Evolutionary conservation across 2,329 filamentous ascomycete genomes (phyloP).

Genomic region (Mycosphaerella sp.): DNA sequence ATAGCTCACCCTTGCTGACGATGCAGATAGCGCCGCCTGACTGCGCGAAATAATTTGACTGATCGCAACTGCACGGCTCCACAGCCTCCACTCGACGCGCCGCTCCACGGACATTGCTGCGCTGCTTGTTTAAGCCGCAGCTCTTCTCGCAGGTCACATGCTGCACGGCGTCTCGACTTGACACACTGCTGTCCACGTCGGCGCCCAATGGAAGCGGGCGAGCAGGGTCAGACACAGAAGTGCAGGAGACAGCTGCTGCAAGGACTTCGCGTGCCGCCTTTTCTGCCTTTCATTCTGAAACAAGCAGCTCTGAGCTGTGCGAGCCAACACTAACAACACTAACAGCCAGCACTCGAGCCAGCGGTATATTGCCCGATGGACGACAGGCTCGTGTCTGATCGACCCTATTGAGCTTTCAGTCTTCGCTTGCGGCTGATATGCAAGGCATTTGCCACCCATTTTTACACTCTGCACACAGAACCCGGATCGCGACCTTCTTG

Average conservation of each 20-base stretch:
- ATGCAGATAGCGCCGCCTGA: background rate
- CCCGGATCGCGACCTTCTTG: background rate
- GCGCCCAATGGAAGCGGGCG: background rate
- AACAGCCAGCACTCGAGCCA: constrained; percentile 10
- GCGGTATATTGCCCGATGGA: constrained; percentile 7
- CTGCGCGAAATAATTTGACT: constrained; percentile 6
- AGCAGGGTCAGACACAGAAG: background rate
- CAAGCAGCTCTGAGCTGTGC: constrained; percentile 3
- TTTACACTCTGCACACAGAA: background rate
- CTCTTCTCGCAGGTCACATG: background rate
- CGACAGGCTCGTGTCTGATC: background rate
- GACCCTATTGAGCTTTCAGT: background rate
- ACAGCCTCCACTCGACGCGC: background rate
- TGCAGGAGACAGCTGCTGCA: background rate
- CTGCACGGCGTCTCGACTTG: background rate
- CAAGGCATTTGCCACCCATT: constrained; percentile 5
- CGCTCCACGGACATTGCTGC: background rate
- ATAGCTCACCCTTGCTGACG: background rate
- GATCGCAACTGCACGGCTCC: constrained; percentile 5
- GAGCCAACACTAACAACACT: too few species aligned
- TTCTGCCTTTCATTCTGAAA: constrained; percentile 13
- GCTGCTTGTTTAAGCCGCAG: background rate
- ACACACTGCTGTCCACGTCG: background rate
- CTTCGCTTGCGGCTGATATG: constrained; percentile 7
- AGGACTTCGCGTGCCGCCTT: constrained; percentile 11